Base-by-base conservation (phyloP, 2,329 filamentous ascomycete species). In the Aaosphaeria pasadenensis region DNA sequence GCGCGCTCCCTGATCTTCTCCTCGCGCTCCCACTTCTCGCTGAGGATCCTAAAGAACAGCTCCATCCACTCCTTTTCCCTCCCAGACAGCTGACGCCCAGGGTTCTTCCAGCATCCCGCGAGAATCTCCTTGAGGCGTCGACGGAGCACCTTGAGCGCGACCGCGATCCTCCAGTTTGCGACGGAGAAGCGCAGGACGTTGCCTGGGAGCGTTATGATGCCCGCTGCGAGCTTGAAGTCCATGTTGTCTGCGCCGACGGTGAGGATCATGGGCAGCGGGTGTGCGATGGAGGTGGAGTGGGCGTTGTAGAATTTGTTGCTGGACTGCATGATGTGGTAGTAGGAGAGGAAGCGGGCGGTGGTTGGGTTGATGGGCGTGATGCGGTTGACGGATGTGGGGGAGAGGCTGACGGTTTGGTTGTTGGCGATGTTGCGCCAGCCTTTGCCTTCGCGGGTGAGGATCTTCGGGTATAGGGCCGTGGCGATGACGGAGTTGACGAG, bases 251-350 rank as follows among this genome's bases (percentile, higher is more conserved):
- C 92, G 33, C 91, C 94, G 50, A 91, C 94, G 45, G 96, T 79
- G 30, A 99, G 74, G 11, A 70, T 52, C 59, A 70, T 61, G 2
- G 91, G 85, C 55, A 96, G 88, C 39, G 91, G 86, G 41, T 95
- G 87, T 1, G 87, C 85, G 1, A 86, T 83, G 7, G 86, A 89
- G 2, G 73, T 59, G 46, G 72, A 52, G 57, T 96, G 91, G 1
- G 94, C 94, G 55, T 96, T 95, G 57, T 92, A 89, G 60, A 87
- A 86, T 51, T 80, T 81, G 80, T 85, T 89, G 74, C 76, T 91
- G 3, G 88, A 87, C 69, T 96, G 91, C 89, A 97, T 95, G 55
- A 97, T 96, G 67, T 95, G 88, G 73, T 97, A 97, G 69, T 96
- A 99, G 1, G 89, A 94, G 40, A 99, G 75, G 84, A 89, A 97